These are phyloP conservation scores for Solanum gracilifrons DNA, from an alignment of 257 asterid genomes.

Conservation along the genomic window DNA sequence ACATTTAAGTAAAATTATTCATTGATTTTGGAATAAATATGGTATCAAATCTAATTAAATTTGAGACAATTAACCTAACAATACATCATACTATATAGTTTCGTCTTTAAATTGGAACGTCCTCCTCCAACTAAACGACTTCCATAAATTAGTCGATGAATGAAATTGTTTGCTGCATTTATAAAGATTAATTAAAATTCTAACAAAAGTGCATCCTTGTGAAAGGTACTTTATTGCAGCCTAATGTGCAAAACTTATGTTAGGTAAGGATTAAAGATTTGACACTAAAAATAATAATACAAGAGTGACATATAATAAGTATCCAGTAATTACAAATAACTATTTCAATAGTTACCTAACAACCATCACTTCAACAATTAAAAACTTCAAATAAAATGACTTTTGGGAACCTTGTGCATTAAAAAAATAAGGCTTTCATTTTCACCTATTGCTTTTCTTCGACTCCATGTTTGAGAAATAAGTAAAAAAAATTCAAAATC, in stretches of 20 bases:
- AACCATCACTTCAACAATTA: background rate
- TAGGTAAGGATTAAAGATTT: background rate
- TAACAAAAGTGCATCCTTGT: background rate
- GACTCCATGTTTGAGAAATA: background rate
- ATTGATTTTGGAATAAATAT: too few species aligned
- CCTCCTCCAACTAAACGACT: background rate
- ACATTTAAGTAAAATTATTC: background rate
- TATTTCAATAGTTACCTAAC: background rate
- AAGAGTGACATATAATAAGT: background rate
- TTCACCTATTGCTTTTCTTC: background rate
- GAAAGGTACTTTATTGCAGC: background rate
- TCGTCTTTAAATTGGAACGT: background rate
- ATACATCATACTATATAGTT: background rate
- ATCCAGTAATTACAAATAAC: background rate
- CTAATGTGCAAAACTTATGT: background rate
- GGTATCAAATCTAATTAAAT: background rate
- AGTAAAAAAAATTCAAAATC: background rate
- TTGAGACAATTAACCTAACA: background rate
- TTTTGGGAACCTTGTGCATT: background rate
- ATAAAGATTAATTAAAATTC: background rate
- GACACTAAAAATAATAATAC: background rate
- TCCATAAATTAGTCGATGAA: background rate
- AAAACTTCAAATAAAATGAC: background rate
- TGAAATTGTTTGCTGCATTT: background rate
- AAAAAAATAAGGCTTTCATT: background rate